These are phyloP conservation scores for Starmerella bombi DNA, from an alignment of 805 yeast species.

Conservation along the genomic window DNA sequence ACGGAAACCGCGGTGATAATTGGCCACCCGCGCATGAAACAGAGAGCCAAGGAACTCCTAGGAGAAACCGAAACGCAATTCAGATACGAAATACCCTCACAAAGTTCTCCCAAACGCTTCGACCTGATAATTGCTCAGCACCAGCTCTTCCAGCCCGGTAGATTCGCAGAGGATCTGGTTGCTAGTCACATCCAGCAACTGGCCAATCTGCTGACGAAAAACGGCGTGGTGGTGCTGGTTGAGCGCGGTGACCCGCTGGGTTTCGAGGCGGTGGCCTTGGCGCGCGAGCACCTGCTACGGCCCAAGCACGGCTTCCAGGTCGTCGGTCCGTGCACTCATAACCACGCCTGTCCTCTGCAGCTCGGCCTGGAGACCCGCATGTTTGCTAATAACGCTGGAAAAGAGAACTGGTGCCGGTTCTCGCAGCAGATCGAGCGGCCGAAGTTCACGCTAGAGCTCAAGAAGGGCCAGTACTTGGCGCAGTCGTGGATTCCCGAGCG, in stretches of 20 bases:
- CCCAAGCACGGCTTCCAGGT: constrained; percentile 46
- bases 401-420: constrained; percentile 66
- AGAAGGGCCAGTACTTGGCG: constrained; percentile 64
- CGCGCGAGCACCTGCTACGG: constrained; percentile 78
- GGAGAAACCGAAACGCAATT: constrained; percentile 44
- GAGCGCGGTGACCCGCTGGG: constrained; percentile 89
- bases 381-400: constrained; percentile 35
- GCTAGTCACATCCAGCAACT: constrained; percentile 52
- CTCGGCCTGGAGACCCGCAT: constrained; percentile 43
- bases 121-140: constrained; percentile 77
- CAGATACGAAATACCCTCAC: constrained; percentile 38
- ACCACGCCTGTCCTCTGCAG: constrained; percentile 74
- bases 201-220: constrained; percentile 52
- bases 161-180: constrained; percentile 55
- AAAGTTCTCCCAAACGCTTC: constrained; percentile 36
- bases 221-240: constrained; percentile 63
- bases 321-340: constrained; percentile 87
- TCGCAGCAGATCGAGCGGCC: constrained; percentile 66
- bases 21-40: constrained; percentile 62
- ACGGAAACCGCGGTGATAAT: constrained; percentile 59
- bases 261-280: constrained; percentile 76
- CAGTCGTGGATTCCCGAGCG: constrained; percentile 53
- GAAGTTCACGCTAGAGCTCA: constrained; percentile 63
- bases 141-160: constrained; percentile 49
- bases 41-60: constrained; percentile 62